These are phyloP conservation scores for Solanum clarkiae DNA, from an alignment of 257 asterid species.

Conservation along the genomic window DNA sequence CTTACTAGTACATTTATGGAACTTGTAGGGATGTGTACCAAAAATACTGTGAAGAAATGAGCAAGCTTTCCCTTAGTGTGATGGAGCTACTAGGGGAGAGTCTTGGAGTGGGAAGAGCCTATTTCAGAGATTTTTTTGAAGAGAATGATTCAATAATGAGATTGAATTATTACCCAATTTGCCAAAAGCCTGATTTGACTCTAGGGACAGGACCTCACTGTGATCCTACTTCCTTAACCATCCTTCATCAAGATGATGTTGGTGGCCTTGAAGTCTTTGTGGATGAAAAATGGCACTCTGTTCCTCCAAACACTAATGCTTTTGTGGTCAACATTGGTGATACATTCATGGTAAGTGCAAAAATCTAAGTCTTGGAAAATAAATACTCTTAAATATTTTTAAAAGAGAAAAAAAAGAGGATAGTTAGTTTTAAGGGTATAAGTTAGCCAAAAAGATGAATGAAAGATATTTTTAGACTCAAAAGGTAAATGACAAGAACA, in stretches of 20 bases:
- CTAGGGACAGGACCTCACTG: constrained; percentile 90
- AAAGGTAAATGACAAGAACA: no score
- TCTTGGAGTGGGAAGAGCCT: constrained; percentile 39
- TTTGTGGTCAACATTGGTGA: constrained; percentile 85
- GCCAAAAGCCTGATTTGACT: constrained; percentile 45
- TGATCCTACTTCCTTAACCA: constrained; percentile 65
- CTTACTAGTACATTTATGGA: not conserved
- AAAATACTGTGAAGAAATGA: constrained; percentile 59
- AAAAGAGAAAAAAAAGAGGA: no score
- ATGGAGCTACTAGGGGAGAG: constrained; percentile 63
- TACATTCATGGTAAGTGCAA: constrained; percentile 50
- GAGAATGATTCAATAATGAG: constrained; percentile 75
- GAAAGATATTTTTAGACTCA: no score
- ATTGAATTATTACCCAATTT: constrained; percentile 57
- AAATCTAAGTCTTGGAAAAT: no score
- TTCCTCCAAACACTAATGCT: constrained; percentile 49
- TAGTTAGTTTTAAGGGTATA: no score
- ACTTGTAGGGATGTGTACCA: constrained; percentile 35
- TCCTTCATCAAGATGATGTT: constrained; percentile 72
- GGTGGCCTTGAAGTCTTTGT: constrained; percentile 62
- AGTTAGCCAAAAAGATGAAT: no score
- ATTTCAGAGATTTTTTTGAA: constrained; percentile 45
- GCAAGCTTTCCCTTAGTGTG: constrained; percentile 30
- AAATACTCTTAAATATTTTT: no score
- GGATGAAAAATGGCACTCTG: constrained; percentile 52